These are phyloP conservation scores for Alternaria postmessia DNA, from an alignment of 2,329 filamentous ascomycete species.

Conservation along the genomic window DNA sequence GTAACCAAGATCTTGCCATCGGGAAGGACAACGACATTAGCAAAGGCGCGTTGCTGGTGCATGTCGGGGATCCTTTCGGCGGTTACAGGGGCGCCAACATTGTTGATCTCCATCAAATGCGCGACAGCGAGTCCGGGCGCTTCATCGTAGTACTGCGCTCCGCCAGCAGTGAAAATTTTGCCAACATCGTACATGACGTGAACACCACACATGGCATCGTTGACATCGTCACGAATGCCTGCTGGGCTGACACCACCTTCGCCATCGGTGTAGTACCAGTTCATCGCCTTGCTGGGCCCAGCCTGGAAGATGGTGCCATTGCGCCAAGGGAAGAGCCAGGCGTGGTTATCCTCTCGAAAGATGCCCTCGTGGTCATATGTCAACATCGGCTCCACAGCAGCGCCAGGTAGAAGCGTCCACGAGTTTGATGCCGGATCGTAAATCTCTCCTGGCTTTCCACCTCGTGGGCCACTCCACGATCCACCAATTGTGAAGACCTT, in stretches of 20 bases:
- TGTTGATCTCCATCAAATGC: slow-evolving; percentile 27
- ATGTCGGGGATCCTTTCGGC: slow-evolving; percentile 24
- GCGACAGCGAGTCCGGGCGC: slow-evolving; percentile 19
- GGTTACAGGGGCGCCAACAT: slow-evolving; percentile 19
- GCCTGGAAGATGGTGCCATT: slow-evolving; percentile 58
- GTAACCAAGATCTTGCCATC: slow-evolving; percentile 36
- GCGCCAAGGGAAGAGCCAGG: slow-evolving; percentile 31
- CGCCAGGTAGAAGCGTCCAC: slow-evolving; percentile 27
- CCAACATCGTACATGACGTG: slow-evolving; percentile 56
- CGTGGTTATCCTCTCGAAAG: slow-evolving; percentile 31
- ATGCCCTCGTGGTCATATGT: slow-evolving; percentile 27
- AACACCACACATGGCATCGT: slow-evolving; percentile 53
- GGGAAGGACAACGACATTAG: slow-evolving; percentile 31
- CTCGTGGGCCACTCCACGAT: slow-evolving; percentile 21
- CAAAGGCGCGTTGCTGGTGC: slow-evolving; percentile 24
- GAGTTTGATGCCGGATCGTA: slow-evolving; percentile 22
- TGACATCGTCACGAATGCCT: slow-evolving; percentile 53
- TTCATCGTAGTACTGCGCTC: slow-evolving; percentile 22
- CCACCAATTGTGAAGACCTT: slow-evolving; percentile 33
- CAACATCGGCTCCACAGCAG: slow-evolving; percentile 27
- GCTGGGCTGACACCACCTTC: slow-evolving; percentile 53
- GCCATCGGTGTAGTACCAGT: slow-evolving; percentile 62
- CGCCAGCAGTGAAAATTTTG: slow-evolving; percentile 48
- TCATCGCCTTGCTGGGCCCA: slow-evolving; percentile 61
- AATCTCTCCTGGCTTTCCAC: slow-evolving; percentile 27